Base-by-base conservation (phyloP, 495 filamentous ascomycete species). In the Xylaria acuta region DNA sequence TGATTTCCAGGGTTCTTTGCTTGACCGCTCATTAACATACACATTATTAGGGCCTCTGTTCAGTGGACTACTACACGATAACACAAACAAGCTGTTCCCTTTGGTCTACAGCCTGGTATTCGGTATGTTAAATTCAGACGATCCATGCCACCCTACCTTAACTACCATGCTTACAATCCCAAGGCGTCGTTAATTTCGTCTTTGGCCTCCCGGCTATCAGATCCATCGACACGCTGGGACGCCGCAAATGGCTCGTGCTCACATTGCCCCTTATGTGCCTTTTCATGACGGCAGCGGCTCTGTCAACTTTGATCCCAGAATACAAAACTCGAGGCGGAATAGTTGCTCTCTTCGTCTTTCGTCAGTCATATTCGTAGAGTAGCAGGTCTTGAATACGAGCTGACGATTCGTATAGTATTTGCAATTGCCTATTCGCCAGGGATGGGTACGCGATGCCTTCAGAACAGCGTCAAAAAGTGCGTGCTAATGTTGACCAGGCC, bases 171-270 rank as follows among this genome's bases (percentile, higher is more conserved):
- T 47, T 34, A 69, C 40, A 36, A 47, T 36, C 27, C 12, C 25
- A 18, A 79, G 92, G 92, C 7, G 81, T 91, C 16, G 86, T 92
- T 54, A 93, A 93, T 76, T 93, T 89, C 80, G 75, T 92, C 45
- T 92, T 92, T 69, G 90, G 91, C 3, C 84, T 93, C 30, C 92
- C 91, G 0, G 91, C 92, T 30, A 81, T 94, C 47, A 90, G 89
- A 78, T 92, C 90, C 2, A 94, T 94, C 72, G 91, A 94, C 76
- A 92, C 90, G 1, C 90, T 92, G 67, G 92, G 92, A 8, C 87
- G 92, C 5, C 86, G 92, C 30, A 93, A 92, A 72, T 88, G 94
- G 47, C 85, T 94, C 0, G 86, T 94, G 14, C 83, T 85, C 0
- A 94, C 92, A 2, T 90, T 93, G 77, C 92, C 92, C 11, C 79